These are phyloP conservation scores for Salvia sclarea DNA, from an alignment of 305 asterid genomes.

Conservation along the genomic window DNA sequence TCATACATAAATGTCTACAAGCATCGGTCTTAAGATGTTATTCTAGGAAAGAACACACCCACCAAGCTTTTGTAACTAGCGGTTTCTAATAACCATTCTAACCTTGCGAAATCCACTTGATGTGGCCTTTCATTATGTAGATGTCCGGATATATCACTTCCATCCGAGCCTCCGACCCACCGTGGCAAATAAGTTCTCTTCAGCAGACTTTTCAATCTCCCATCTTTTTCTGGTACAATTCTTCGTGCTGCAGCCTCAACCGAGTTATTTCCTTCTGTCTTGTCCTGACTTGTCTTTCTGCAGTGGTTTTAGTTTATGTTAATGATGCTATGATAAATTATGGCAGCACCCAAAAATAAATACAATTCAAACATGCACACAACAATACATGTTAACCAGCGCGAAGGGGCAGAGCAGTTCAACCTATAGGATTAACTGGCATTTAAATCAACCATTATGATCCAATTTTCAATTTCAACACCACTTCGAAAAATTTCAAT, in stretches of 20 bases:
- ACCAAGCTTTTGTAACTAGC: neutral
- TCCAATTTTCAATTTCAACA: too few relatives aligned
- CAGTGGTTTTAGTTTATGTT: constrained; percentile 20
- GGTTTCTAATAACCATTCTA: constrained; percentile 1
- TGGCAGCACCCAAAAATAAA: neutral
- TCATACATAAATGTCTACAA: too few relatives aligned
- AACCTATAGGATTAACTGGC: neutral
- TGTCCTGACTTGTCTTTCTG: constrained; percentile 50
- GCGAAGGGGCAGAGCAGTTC: neutral
- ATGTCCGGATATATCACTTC: constrained; percentile 44
- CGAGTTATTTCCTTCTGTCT: constrained; percentile 40
- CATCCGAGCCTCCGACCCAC: constrained; percentile 72
- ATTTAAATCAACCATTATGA: too few relatives aligned
- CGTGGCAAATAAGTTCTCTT: constrained; percentile 65
- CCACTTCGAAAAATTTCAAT: too few relatives aligned
- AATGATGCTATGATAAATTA: neutral
- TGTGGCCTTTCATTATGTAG: constrained; percentile 46
- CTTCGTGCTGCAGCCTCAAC: constrained; percentile 42
- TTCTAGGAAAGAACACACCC: neutral
- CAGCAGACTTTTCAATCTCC: constrained; percentile 62
- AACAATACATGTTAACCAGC: neutral
- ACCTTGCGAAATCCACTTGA: constrained; percentile 79
- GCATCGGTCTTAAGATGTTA: neutral
- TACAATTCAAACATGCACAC: neutral
- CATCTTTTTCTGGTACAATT: constrained; percentile 59